Conservation (phyloP, 2,329 filamentous ascomycete species). For the Epichloe scottii region DNA sequence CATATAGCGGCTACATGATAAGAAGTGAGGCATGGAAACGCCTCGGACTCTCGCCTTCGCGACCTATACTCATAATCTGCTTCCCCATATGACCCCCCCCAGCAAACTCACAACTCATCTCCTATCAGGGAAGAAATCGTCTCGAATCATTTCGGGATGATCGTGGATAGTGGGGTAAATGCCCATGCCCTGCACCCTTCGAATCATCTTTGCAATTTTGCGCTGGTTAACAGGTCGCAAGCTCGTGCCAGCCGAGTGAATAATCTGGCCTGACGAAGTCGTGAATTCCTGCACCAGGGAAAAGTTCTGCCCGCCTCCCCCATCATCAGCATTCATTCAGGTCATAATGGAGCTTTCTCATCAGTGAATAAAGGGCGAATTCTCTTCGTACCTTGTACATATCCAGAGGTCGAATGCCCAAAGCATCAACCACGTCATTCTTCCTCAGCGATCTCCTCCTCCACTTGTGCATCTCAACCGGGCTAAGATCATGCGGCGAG, state of each 20-base stretch:
- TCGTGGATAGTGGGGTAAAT: slow-evolving; percentile 83
- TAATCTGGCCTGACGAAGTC: slow-evolving; percentile 74
- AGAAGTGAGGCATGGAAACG: neutral
- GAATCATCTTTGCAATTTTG: slow-evolving; percentile 83
- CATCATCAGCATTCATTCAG: neutral
- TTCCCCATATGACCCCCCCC: neutral
- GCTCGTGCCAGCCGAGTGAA: slow-evolving; percentile 61
- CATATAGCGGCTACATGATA: slow-evolving; percentile 13
- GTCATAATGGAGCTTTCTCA: neutral
- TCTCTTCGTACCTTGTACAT: slow-evolving; percentile 62
- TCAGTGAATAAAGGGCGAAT: neutral
- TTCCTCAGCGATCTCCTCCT: slow-evolving; percentile 43
- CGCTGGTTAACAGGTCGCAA: slow-evolving; percentile 83
- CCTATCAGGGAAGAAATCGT: slow-evolving; percentile 19
- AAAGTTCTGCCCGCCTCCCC: slow-evolving; percentile 56
- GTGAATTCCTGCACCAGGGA: slow-evolving; percentile 83
- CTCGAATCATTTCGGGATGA: slow-evolving; percentile 68
- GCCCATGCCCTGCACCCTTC: slow-evolving; percentile 77
- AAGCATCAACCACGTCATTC: slow-evolving; percentile 63
- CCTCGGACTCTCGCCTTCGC: neutral
- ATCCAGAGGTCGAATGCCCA: slow-evolving; percentile 68
- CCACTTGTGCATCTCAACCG: slow-evolving; percentile 73
- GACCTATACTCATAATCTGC: neutral
- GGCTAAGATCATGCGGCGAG: slow-evolving; percentile 73
- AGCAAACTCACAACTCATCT: neutral